Conservation (phyloP, 2,329 filamentous ascomycete genomes). For the Dactylonectria macrodidyma region DNA sequence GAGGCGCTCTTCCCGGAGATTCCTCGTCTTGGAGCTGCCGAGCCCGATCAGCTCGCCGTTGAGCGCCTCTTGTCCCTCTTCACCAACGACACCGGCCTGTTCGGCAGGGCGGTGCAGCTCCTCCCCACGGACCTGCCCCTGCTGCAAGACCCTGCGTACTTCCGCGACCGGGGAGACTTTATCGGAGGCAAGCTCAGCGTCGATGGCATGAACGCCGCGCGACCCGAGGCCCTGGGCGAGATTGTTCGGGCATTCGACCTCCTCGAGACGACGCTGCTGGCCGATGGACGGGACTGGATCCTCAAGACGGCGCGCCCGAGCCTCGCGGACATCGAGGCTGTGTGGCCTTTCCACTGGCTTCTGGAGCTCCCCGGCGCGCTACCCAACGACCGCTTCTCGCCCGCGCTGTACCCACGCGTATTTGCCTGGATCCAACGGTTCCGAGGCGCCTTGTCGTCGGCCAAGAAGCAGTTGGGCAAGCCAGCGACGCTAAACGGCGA, state of each 20-base stretch:
- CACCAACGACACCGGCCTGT: constrained; percentile 71
- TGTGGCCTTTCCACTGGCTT: constrained; percentile 80
- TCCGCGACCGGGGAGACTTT: constrained; percentile 67
- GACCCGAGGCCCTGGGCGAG: constrained; percentile 70
- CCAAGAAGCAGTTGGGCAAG: constrained; percentile 54
- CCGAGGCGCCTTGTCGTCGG: constrained; percentile 60
- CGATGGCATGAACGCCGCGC: constrained; percentile 45
- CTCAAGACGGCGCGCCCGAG: constrained; percentile 66
- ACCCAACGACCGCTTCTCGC: constrained; percentile 65
- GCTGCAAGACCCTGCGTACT: constrained; percentile 71
- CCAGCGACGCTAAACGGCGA: constrained; percentile 64
- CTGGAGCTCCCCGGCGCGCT: constrained; percentile 68
- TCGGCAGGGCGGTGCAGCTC: constrained; percentile 65
- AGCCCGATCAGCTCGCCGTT: constrained; percentile 60
- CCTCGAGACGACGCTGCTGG: constrained; percentile 74
- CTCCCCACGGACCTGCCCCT: constrained; percentile 70
- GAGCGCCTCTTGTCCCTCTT: constrained; percentile 70
- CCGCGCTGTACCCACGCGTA: constrained; percentile 68
- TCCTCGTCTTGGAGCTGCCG: constrained; percentile 54
- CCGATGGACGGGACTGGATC: constrained; percentile 78
- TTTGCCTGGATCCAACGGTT: constrained; percentile 78
- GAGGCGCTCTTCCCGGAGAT: constrained; percentile 67
- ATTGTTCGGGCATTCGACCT: constrained; percentile 69
- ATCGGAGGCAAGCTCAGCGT: constrained; percentile 47
- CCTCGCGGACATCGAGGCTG: constrained; percentile 78